Evolutionary conservation across 2,329 filamentous ascomycete species (phyloP), one percentile per base, ranked within the genome.

Genomic region (Hirsutella thompsonii): DNA sequence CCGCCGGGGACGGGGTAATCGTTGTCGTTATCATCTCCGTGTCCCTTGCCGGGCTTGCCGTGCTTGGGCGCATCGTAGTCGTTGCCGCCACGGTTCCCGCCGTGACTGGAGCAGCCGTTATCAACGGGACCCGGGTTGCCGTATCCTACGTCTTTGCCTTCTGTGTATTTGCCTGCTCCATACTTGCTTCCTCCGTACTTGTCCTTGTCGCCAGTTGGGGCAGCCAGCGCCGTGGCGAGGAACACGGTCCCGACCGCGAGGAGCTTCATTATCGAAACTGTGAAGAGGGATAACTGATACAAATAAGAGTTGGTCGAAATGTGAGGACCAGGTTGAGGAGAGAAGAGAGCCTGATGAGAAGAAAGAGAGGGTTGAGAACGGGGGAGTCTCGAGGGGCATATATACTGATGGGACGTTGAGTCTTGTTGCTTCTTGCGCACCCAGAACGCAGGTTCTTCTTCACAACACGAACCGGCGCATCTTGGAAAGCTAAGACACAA

Each of bases 181-280:
- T 37, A 18, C 11, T 26, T 26, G 23, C 23, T 11, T 5, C 11
- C 5, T 21, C 21, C 21, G 19, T 37, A 37, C 19, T 37, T 5
- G 18, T n/a, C 19, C 35, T 38, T 38, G 37, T 38, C 37, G 11
- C 37, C 37, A 26, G 37, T 29, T 14, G 37, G 37, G 21, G 37
- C 37, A 16, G 37, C 37, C 37, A 38, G 21, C 37, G 37, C 23
- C 21, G 37, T 38, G 20, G 37, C 37, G 20, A 38, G 11, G 16
- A 38, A 19, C 16, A 18, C 37, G 37, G 37, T 26, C 23, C 37
- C 37, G 28, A 38, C 37, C 10, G 37, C 21, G 4, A 38, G 37
- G 29, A 38, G 28, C 26, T 38, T 38, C 37, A 38, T 38, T 26
- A 11, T 26, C 6, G 23, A n/a, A n/a, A 11, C 23, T 26, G 6